Evolutionary conservation across 2,329 filamentous ascomycete species (phyloP).

Genomic region (Diplodia corticola): DNA sequence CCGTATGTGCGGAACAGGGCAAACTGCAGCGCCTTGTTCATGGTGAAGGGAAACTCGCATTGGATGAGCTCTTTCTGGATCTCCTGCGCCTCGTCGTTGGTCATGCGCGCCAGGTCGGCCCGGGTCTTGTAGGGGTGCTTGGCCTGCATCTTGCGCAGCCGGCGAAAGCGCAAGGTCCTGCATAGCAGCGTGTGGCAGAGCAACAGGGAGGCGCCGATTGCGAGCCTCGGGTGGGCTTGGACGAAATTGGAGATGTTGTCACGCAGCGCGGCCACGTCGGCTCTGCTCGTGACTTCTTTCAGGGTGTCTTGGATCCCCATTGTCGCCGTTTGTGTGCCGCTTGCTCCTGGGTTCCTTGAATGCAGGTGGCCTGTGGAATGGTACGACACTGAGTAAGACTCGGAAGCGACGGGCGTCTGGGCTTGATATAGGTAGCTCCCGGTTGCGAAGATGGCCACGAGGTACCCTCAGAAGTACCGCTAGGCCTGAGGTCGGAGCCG

Average conservation of each 20-base stretch:
- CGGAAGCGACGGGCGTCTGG: background rate
- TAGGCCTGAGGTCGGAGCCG: background rate
- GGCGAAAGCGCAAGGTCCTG: slow-evolving; percentile 39
- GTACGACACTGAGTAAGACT: background rate
- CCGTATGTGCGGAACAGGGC: slow-evolving; percentile 53
- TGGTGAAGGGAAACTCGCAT: slow-evolving; percentile 58
- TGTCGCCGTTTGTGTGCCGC: background rate
- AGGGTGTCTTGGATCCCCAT: background rate
- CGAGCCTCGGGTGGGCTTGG: background rate
- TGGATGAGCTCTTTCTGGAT: slow-evolving; percentile 50
- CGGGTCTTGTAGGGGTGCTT: slow-evolving; percentile 49
- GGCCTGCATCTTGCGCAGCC: slow-evolving; percentile 42
- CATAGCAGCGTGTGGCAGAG: slow-evolving; percentile 38
- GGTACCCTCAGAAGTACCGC: background rate
- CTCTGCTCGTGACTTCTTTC: background rate
- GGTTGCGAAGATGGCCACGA: background rate
- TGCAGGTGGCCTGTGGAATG: background rate
- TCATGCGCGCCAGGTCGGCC: slow-evolving; percentile 54
- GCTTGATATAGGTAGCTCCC: background rate
- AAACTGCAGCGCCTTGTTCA: slow-evolving; percentile 56
- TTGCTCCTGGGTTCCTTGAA: background rate
- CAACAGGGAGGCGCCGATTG: slow-evolving; percentile 19
- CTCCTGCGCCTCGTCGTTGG: slow-evolving; percentile 52
- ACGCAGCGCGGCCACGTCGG: background rate
- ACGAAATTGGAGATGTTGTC: background rate